Conservation (phyloP, 441 rosid genomes). For the Euphorbia corollata region DNA sequence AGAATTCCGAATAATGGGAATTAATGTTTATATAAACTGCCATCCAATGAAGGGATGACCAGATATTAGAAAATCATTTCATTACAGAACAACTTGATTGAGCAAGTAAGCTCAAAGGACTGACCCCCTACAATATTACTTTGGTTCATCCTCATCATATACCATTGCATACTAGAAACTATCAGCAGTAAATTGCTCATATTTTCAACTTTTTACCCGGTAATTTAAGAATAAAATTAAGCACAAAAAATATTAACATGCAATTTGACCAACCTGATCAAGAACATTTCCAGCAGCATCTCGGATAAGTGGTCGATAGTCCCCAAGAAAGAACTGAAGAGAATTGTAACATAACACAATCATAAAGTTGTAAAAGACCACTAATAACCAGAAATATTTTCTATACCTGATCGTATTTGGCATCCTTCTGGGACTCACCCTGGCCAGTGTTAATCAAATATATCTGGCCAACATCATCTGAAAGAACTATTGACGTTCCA, state of each 20-base stretch:
- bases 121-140: background rate
- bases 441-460: conserved; percentile 86
- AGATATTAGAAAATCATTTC: background rate
- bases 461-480: conserved; percentile 98
- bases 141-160: background rate
- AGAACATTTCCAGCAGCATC: conserved; percentile 72
- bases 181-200: background rate
- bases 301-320: conserved; percentile 82
- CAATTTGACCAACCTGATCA: conserved; percentile 65
- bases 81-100: background rate
- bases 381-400: background rate
- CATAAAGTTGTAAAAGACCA: conserved; percentile 1
- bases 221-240: background rate
- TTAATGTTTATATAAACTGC: too few species aligned
- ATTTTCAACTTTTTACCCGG: too few species aligned
- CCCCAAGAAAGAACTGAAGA: conserved; percentile 93
- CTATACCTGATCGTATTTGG: conserved; percentile 93
- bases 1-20: background rate
- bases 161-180: background rate
- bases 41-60: background rate
- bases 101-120: background rate
- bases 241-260: conserved; percentile 8
- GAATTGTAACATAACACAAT: conserved; percentile 19
- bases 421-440: conserved; percentile 91
- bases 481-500: conserved; percentile 93